Conservation (phyloP, 2,329 filamentous ascomycete genomes). For the Metarhizium rileyi region DNA sequence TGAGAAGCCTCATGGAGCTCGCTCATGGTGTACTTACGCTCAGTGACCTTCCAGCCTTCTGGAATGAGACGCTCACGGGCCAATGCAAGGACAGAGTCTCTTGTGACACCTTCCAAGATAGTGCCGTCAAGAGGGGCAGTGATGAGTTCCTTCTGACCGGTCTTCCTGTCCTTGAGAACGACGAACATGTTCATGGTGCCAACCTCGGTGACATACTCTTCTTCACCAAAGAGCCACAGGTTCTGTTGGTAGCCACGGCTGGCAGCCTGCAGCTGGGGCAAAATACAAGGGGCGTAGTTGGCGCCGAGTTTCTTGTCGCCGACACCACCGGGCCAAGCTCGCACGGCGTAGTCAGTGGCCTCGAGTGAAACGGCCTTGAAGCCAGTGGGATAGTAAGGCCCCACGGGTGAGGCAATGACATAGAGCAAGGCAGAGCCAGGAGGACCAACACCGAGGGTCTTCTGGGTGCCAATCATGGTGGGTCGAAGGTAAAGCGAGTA, state of each 20-base stretch:
- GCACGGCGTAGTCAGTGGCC: constrained; percentile 91
- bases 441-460: constrained; percentile 84
- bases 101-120: constrained; percentile 88
- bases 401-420: constrained; percentile 92
- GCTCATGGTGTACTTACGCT: constrained; percentile 87
- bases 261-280: constrained; percentile 90
- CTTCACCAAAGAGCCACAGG: constrained; percentile 91
- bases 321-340: constrained; percentile 94
- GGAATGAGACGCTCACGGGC: constrained; percentile 74
- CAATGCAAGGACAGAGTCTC: constrained; percentile 81
- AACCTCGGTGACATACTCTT: constrained; percentile 93
- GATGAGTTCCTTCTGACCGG: constrained; percentile 81
- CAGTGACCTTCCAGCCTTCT: constrained; percentile 78
- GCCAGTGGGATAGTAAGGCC: constrained; percentile 94
- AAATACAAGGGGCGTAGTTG: constrained; percentile 97
- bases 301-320: constrained; percentile 97
- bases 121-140: constrained; percentile 96
- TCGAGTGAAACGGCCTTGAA: constrained; percentile 96
- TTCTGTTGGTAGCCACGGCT: constrained; percentile 95
- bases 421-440: constrained; percentile 87
- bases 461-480: constrained; percentile 94
- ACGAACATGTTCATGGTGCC: constrained; percentile 99
- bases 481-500: constrained; percentile 95
- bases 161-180: constrained; percentile 74
- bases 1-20: constrained; percentile 72